Base-by-base conservation (phyloP, 192 early-diverging fungal species). In the Coemansia sp. region DNA sequence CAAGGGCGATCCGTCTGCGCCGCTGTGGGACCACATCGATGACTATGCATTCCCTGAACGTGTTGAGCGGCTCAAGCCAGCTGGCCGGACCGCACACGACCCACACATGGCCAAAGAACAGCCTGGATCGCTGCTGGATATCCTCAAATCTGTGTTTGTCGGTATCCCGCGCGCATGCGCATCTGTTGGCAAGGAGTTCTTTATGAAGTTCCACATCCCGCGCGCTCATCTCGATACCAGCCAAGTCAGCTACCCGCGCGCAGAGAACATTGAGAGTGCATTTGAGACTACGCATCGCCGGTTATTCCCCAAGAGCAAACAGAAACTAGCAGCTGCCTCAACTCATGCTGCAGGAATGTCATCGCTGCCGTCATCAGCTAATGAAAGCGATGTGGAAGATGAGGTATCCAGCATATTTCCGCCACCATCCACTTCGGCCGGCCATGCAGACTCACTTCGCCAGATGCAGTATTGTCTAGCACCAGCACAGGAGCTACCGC, bases 11-110 rank as follows among this genome's bases (percentile, higher is more conserved):
- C 76, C 76, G 0, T 67, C 76, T 0, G 71, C 56, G 0, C 67
- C 67, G 3, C 67, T 79, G 40, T 74, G 70, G 76, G 64, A 50
- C 5, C 60, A 61, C 18, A 79, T 79, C 48, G 71, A 79, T 54
- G 71, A 73, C 63, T 79, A 79, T 12, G 76, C 76, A 21, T 79
- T 79, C 34, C 76, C 76, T 1, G 71, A 79, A 31, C 69, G 75
- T 18, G 70, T 77, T 1, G 62, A 64, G 4, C 48, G 38, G 14
- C 40, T 63, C 10, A 42, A 50, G 12, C 75, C 75, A 0, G 75
- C 75, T 0, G 75, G 75, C 20, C 64, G 75, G 5, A 48, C 66
- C 7, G 15, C 61, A 2, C 4, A 31, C 21, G 69, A 72, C 15
- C 70, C 66, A 2, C 58, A 38, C 12, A 9, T 58, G 56, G 44